Evolutionary conservation across 75 land plant species (phyloP).

Genomic region (Chamaecyparis obtusa): DNA sequence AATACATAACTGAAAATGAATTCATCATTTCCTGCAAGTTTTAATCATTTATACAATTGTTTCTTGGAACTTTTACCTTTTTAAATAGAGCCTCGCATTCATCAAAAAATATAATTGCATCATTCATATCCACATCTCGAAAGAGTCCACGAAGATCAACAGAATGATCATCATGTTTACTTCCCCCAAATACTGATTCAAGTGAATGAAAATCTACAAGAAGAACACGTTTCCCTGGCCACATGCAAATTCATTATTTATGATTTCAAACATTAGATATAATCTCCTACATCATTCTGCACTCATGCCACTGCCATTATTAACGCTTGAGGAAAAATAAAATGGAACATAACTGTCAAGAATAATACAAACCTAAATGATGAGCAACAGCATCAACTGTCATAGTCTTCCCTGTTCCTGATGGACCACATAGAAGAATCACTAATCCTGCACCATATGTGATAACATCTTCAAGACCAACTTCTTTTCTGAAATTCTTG

Average conservation of each 20-base stretch:
- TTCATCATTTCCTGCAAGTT: neutral
- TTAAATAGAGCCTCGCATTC: constrained; percentile 34
- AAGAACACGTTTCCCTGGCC: constrained; percentile 31
- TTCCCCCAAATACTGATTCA: constrained; percentile 12
- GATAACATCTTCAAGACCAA: constrained; percentile 28
- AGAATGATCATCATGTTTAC: constrained; percentile 21
- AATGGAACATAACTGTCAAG: neutral
- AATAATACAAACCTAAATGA: constrained; percentile 20
- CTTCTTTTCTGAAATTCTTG: constrained; percentile 16
- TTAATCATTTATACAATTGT: neutral
- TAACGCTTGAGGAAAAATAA: neutral
- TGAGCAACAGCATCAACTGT: constrained; percentile 36
- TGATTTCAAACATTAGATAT: neutral
- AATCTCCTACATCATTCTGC: neutral
- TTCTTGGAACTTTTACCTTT: constrained; percentile 1
- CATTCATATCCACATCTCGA: constrained; percentile 38
- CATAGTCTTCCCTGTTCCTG: constrained; percentile 37
- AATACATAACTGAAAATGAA: neutral
- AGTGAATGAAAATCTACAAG: constrained; percentile 33
- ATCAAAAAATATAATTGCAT: constrained; percentile 35
- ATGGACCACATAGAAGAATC: constrained; percentile 15
- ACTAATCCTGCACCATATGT: constrained; percentile 26
- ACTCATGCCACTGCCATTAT: neutral
- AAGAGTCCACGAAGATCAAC: constrained; percentile 30
- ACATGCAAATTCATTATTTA: neutral